Evolutionary conservation across 1,284 basidiomycete species (phyloP).

Genomic region (Ganoderma lucidum): DNA sequence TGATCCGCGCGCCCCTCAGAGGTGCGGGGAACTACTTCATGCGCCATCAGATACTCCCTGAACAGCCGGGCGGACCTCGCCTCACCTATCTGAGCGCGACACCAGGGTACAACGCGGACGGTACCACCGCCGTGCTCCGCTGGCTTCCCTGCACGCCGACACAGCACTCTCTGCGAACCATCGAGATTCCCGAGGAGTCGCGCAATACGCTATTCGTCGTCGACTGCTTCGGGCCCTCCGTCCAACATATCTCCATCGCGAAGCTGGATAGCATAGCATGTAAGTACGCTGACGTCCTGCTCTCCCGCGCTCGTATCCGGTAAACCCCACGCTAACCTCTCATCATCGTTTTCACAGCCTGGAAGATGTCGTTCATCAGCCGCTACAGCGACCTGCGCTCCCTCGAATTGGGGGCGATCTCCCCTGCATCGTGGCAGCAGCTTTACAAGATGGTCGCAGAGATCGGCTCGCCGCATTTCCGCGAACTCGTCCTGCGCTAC

Average conservation of each 20-base stretch:
- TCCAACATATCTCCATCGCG: slow-evolving; percentile 2
- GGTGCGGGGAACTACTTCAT: slow-evolving; percentile 4
- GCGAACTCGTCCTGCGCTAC: slow-evolving; percentile 10
- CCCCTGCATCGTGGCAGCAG: neutral
- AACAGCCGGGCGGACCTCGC: slow-evolving; percentile 5
- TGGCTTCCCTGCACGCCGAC: slow-evolving; percentile 10
- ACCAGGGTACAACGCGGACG: neutral
- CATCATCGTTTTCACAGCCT: neutral
- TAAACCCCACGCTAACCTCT: neutral
- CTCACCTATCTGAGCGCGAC: slow-evolving; percentile 4
- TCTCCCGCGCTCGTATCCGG: neutral
- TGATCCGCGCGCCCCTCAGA: neutral
- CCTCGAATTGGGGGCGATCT: slow-evolving; percentile 4
- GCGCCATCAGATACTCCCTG: neutral
- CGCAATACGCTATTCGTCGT: slow-evolving; percentile 1
- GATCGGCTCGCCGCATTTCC: slow-evolving; percentile 7
- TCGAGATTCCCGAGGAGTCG: slow-evolving; percentile 6
- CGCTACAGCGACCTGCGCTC: slow-evolving; percentile 2
- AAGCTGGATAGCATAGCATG: slow-evolving; percentile 5
- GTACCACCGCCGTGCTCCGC: neutral
- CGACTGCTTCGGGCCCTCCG: slow-evolving; percentile 6
- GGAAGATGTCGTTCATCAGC: slow-evolving; percentile 6
- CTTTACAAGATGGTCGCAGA: slow-evolving; percentile 11
- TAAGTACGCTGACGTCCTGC: neutral
- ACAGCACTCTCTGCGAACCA: neutral